Evolutionary conservation across 345 rosid genomes (phyloP), one percentile per base, ranked within the genome.

Genomic region (Firmiana major): DNA sequence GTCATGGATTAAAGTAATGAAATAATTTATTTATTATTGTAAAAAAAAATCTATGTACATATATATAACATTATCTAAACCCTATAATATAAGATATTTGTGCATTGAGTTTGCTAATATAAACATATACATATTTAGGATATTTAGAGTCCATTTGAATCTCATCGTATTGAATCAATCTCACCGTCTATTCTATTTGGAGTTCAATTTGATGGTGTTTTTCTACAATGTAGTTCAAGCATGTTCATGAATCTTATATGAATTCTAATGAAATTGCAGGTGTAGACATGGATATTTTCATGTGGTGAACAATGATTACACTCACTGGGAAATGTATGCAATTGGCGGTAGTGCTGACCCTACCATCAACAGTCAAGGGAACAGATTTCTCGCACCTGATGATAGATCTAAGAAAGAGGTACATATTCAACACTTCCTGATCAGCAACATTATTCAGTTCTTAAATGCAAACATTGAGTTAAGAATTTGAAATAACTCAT

Each of bases 251-350:
- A 60, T 60, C 36, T 58, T 16, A 26, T 28, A 10, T 60, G 17
- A 12, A 60, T 22, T 60, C 16, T 22, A 45, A 45, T 45, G 0
- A 36, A 28, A 54, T 55, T 84, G 74, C 86, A 90, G 94, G 80
- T 91, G 96, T 13, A 80, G 96, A 53, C 92, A 84, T 80, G 97
- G 97, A 62, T 90, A 90, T 78, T 90, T 91, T 75, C 96, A 91
- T 78, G 96, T 91, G 74, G 96, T 91, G 85, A 91, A 91, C 88
- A 91, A 91, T 80, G 93, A 91, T 82, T 91, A 91, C 67, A 88
- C 91, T 36, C 93, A 91, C 68, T 91, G 96, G 96, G 89, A 87
- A 73, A 89, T 89, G 92, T 91, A 91, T 77, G 96, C 96, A 12
- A 88, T 91, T 34, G 96, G 96, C 6, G 96, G 93, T n/a, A 91